phyloP scores from a whole-genome alignment of 2,329 filamentous ascomycete species.

The Aspergillus unguis region DNA sequence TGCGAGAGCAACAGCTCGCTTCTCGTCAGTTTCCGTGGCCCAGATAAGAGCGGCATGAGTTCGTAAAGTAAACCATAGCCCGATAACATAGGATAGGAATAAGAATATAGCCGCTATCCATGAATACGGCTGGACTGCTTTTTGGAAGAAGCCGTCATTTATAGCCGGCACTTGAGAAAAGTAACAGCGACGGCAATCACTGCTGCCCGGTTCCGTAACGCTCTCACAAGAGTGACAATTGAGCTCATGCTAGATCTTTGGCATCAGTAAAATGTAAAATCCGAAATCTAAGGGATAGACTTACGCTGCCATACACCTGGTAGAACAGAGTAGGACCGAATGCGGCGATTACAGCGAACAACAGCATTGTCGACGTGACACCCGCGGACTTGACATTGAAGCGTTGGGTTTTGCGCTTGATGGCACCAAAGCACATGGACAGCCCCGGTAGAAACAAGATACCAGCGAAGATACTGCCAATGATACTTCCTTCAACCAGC shows the following conservation, averaged over 20 bases:
- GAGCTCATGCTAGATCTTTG: slow-evolving; percentile 69
- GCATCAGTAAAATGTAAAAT: slow-evolving; percentile 27
- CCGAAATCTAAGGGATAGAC: slow-evolving; percentile 25
- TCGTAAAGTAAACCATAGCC: slow-evolving; percentile 89
- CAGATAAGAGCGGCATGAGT: slow-evolving; percentile 97
- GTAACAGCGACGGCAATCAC: slow-evolving; percentile 87
- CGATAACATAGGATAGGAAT: slow-evolving; percentile 90
- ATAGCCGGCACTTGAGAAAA: slow-evolving; percentile 84
- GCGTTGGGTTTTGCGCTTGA: slow-evolving; percentile 95
- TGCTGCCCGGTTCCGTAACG: slow-evolving; percentile 43
- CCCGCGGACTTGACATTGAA: slow-evolving; percentile 97
- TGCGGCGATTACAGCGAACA: slow-evolving; percentile 92
- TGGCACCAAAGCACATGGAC: slow-evolving; percentile 97
- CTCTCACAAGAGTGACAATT: slow-evolving; percentile 69
- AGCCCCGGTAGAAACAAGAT: slow-evolving; percentile 90
- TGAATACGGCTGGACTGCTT: slow-evolving; percentile 90
- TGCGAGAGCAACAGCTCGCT: slow-evolving; percentile 50
- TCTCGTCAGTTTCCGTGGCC: slow-evolving; percentile 80
- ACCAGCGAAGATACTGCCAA: slow-evolving; percentile 96
- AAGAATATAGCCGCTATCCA: slow-evolving; percentile 81
- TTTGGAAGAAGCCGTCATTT: slow-evolving; percentile 81
- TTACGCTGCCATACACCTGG: slow-evolving; percentile 90
- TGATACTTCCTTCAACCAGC: slow-evolving; percentile 92
- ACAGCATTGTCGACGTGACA: slow-evolving; percentile 94
- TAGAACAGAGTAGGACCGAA: slow-evolving; percentile 97